Conservation (phyloP, 1,284 basidiomycete species). For the Pseudozyma flocculosa region DNA sequence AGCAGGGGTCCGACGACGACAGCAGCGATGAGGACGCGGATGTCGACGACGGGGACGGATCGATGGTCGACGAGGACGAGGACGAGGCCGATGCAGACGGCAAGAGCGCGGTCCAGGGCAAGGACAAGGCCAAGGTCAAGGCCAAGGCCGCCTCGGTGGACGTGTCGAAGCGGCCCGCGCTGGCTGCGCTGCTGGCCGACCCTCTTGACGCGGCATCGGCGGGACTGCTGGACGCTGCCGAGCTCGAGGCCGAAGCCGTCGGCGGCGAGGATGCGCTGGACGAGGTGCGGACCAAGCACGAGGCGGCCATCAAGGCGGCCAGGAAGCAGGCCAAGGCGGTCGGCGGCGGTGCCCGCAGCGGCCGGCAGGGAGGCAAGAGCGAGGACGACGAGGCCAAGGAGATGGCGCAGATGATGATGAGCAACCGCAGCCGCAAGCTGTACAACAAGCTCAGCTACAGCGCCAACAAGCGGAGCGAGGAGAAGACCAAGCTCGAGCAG, state of each 20-base stretch:
- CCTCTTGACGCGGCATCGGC: constrained; percentile 66
- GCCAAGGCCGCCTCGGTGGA: constrained; percentile 7
- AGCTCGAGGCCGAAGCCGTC: constrained; percentile 87
- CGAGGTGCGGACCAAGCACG: constrained; percentile 63
- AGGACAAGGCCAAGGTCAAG: constrained; percentile 3
- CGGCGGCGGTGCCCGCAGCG: constrained; percentile 17
- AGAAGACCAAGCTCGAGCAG: constrained; percentile 60
- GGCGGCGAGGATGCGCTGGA: constrained; percentile 82
- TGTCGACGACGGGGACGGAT: constrained; percentile 44
- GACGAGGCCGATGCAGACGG: background rate
- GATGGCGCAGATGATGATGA: constrained; percentile 97
- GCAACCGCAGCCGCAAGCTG: constrained; percentile 91
- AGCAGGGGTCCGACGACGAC: constrained; percentile 35
- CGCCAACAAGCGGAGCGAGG: constrained; percentile 74
- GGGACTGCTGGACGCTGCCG: constrained; percentile 78
- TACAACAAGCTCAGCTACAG: constrained; percentile 94
- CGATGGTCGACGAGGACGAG: constrained; percentile 5
- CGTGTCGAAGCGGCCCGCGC: constrained; percentile 21
- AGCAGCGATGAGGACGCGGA: constrained; percentile 61
- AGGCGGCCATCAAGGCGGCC: constrained; percentile 41
- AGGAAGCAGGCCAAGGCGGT: constrained; percentile 37
- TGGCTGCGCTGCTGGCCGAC: constrained; percentile 63
- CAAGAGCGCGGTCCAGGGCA: background rate
- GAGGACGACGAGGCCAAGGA: constrained; percentile 70
- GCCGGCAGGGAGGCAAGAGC: constrained; percentile 51